phyloP scores from a whole-genome alignment of 176 grass and related monocot species.

The Stipa capillata region DNA sequence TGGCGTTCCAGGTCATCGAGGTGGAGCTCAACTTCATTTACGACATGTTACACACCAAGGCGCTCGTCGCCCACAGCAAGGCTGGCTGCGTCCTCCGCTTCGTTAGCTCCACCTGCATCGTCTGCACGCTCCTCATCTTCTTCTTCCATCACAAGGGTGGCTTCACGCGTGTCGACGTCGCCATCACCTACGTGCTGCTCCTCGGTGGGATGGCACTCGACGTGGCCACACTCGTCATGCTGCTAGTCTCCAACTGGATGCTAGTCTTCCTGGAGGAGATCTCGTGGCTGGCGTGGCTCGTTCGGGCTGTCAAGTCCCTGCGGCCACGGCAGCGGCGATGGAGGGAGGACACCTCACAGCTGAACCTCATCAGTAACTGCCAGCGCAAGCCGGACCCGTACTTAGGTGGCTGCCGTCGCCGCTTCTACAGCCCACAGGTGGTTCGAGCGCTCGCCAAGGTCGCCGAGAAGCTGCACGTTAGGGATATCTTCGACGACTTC shows the following conservation, averaged over 20 bases:
- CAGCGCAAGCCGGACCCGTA: not conserved
- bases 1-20: constrained; percentile 14
- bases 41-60: constrained; percentile 57
- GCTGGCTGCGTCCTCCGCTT: not conserved
- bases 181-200: constrained; percentile 41
- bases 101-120: not conserved
- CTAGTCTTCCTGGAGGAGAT: not conserved
- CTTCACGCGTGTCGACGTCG: not conserved
- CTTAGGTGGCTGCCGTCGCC: not conserved
- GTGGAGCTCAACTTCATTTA: constrained; percentile 50
- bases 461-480: fast-evolving
- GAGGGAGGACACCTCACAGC: not conserved
- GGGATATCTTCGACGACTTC: not conserved
- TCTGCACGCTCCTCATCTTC: not conserved
- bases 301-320: fast-evolving
- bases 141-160: not conserved
- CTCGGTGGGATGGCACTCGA: constrained; percentile 21
- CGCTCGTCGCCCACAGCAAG: not conserved
- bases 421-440: not conserved
- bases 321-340: not conserved
- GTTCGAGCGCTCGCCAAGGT: fast-evolving
- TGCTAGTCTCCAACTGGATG: not conserved
- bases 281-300: fast-evolving
- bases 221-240: not conserved
- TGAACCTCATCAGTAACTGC: constrained; percentile 9